Percentiles rank a stretch among this genome's conserved stretches.
These are phyloP conservation scores for Cryptococcus deneoformans DNA, from an alignment of 1,284 basidiomycete species.

Conservation along the genomic window DNA sequence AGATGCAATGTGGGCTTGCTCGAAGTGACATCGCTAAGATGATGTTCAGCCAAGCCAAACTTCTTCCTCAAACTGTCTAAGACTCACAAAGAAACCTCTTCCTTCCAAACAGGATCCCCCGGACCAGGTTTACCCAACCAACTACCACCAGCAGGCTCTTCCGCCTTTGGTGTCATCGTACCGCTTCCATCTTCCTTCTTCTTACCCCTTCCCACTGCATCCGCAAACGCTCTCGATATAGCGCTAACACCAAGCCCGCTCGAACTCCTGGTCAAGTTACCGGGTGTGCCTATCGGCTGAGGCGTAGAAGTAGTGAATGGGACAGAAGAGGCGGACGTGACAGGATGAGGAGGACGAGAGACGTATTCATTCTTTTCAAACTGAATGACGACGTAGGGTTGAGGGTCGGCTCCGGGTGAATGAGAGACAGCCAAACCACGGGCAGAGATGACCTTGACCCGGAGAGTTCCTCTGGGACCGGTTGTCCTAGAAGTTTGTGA, in stretches of 20 bases:
- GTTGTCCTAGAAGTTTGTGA: neutral
- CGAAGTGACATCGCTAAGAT: conserved; percentile 85
- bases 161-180: conserved; percentile 43
- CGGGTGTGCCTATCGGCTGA: conserved; percentile 32
- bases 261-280: conserved; percentile 33
- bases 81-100: conserved; percentile 93
- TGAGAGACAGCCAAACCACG: conserved; percentile 75
- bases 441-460: conserved; percentile 92
- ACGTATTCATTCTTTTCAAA: conserved; percentile 99
- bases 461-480: conserved; percentile 68
- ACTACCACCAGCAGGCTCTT: conserved; percentile 22
- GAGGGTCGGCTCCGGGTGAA: conserved; percentile 54
- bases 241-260: conserved; percentile 61
- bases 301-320: conserved; percentile 42
- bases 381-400: conserved; percentile 95
- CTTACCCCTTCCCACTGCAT: conserved; percentile 50
- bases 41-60: neutral
- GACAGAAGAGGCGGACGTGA: conserved; percentile 33
- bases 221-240: conserved; percentile 56
- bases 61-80: conserved; percentile 2
- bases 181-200: conserved; percentile 45
- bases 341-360: conserved; percentile 68
- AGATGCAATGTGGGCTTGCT: conserved; percentile 80
- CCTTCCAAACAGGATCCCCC: conserved; percentile 95
- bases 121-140: conserved; percentile 50